Evolutionary conservation across 2,329 filamentous ascomycete genomes (phyloP), one percentile per base, ranked within the genome.

Genomic region (Botryotinia convoluta): DNA sequence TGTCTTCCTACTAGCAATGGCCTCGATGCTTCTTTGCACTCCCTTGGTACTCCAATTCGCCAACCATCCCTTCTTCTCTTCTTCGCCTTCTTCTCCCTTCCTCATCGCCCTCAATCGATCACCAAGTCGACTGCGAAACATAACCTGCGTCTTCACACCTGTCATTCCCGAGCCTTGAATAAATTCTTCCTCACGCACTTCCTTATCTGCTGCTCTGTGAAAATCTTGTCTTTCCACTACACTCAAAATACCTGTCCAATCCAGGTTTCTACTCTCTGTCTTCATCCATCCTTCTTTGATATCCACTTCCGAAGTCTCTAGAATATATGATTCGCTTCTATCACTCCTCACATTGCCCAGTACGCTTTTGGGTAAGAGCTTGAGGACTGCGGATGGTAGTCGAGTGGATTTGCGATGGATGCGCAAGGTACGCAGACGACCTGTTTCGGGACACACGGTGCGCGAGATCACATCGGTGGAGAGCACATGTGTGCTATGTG

Each of bases 321-420:
- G 88, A 72, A 96, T 93, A 81, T 93, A 96, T 72, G 89, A 91
- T 64, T 93, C 92, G 60, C 85, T 86, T 51, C 82, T 82, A 20
- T 90, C 91, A 70, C 92, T 91, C 3, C 92, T 90, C 37, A 87
- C 79, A 74, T 78, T 82, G 35, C 80, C 80, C 8, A 80, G 75
- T 59, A 91, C 85, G 76, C 89, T 91, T 22, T 88, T 85, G 0
- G 93, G 93, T 9, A 96, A 85, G 42, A 96, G 85, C 81, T 94
- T 94, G 77, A 93, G 88, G 45, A 95, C 88, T 14, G 92, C 90
- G 32, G 88, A 85, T 2, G 93, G 93, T 77, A 96, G 86, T 75
- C 93, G 91, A 26, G 92, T 93, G 83, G 92, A 92, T 84, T 96
- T 96, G 73, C 95, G 85, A 81, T 95, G 93, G 75, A 96, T 87